Conservation (phyloP, 495 filamentous ascomycete genomes). For the Aspergillus bridgeri region DNA sequence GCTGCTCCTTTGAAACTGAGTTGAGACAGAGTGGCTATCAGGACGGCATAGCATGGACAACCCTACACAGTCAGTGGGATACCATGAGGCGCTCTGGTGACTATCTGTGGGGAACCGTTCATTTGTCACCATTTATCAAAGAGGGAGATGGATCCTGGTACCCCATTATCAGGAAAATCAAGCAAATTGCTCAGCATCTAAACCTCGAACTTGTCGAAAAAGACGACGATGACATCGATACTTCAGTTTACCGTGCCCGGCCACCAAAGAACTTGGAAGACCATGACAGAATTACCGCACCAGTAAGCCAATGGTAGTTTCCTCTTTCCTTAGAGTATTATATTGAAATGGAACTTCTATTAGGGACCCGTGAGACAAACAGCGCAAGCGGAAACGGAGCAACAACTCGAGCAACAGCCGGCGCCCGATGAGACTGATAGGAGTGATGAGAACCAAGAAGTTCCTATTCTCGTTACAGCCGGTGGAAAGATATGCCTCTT, state of each 20-base stretch:
- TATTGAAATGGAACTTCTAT: neutral
- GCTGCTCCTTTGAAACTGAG: slow-evolving; percentile 15
- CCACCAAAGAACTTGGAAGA: neutral
- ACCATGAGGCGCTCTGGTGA: slow-evolving; percentile 14
- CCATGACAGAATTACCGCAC: neutral
- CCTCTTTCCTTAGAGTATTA: too few relatives aligned
- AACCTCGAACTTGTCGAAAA: slow-evolving; percentile 15
- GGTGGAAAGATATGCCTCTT: slow-evolving; percentile 24
- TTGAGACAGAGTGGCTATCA: slow-evolving; percentile 21
- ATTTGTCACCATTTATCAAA: slow-evolving; percentile 18
- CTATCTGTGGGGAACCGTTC: slow-evolving; percentile 25
- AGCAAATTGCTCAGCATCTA: slow-evolving; percentile 10
- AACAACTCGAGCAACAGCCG: neutral
- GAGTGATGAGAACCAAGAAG: neutral
- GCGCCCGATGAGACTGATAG: neutral
- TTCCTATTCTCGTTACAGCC: neutral
- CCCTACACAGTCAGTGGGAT: slow-evolving; percentile 23
- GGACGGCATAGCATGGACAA: slow-evolving; percentile 1
- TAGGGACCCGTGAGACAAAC: neutral
- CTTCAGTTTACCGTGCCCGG: neutral
- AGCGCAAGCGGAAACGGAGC: neutral
- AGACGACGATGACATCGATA: slow-evolving; percentile 13
- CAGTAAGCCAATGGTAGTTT: too few relatives aligned
- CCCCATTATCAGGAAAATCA: slow-evolving; percentile 18
- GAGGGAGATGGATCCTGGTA: slow-evolving; percentile 17